Evolutionary conservation across 2,329 filamentous ascomycete genomes (phyloP), one percentile per base, ranked within the genome.

Genomic region (Trichoderma simmonsii): DNA sequence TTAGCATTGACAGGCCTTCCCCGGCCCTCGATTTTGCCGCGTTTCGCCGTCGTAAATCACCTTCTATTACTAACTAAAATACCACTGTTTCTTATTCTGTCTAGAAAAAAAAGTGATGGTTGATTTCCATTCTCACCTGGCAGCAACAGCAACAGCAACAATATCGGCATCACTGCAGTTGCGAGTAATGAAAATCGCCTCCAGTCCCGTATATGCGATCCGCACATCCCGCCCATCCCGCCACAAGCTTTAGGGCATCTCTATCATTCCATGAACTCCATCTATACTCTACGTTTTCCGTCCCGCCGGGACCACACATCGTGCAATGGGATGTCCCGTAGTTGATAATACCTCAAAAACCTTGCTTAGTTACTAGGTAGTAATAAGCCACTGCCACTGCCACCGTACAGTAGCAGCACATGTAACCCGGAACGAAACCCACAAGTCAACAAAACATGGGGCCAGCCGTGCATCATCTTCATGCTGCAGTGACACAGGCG

Each of bases 1-100:
- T 65, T 62, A 71, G 69, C 69, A 43, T 48, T 71, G 39, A 61
- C 61, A 64, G 60, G 60, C 61, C 51, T 59, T 65, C 54, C 61
- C 69, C 51, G 32, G 69, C 24, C 60, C 43, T n/a, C 21, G 48
- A 54, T 21, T n/a, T 59, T 43, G 34, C 60, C 18, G 62, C 62
- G 39, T 30, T 54, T 65, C 39, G 62, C 43, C 43, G 43, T 51
- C 9, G 26, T 48, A 54, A 54, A 54, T 54, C 48, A 24, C 21
- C 39, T 43, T n/a, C 39, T 39, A 18, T 39, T 48, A 48, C 43
- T 48, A n/a, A 51, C 34, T 36, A 51, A 21, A 51, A 48, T n/a
- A 48, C 43, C 2, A 51, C 43, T 4, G 43, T 14, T n/a, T 21
- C 43, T 51, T 51, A 12, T 51, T 51, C 43, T n/a, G 43, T 51